These are phyloP conservation scores for Fusarium continuum DNA, from an alignment of 2,329 filamentous ascomycete species.

Conservation along the genomic window DNA sequence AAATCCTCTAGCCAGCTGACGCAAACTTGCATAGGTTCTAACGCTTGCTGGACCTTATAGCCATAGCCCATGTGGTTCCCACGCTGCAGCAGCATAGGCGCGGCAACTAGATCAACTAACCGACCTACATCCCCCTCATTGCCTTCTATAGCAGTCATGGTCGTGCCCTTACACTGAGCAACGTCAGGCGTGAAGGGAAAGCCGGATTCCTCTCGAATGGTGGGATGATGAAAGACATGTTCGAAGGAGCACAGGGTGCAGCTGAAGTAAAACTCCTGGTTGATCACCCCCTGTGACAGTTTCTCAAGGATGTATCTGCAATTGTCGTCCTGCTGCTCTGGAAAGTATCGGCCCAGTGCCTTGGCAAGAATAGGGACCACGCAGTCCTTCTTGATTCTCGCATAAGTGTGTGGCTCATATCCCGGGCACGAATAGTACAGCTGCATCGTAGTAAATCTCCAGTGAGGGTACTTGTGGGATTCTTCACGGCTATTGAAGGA, in stretches of 20 bases:
- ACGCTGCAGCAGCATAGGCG: neutral
- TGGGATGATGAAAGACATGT: neutral
- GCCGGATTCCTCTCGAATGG: fast-evolving
- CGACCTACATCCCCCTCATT: fast-evolving
- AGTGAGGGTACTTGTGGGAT: neutral
- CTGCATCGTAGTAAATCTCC: neutral
- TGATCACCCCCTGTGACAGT: neutral
- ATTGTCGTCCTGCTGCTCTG: fast-evolving
- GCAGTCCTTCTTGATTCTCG: neutral
- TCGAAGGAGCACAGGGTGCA: fast-evolving
- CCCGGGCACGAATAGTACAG: neutral
- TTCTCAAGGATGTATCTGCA: neutral
- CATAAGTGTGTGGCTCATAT: fast-evolving
- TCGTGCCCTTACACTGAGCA: too few species aligned
- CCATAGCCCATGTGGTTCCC: fast-evolving
- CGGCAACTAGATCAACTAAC: neutral
- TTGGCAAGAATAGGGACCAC: neutral
- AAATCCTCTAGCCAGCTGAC: neutral
- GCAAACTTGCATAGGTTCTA: neutral
- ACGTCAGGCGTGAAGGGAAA: neutral
- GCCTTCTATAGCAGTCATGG: fast-evolving
- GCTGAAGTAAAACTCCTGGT: fast-evolving
- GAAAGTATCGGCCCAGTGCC: neutral
- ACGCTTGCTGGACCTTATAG: fast-evolving
- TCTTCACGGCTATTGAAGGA: fast-evolving